Evolutionary conservation across 2,329 filamentous ascomycete species (phyloP).

Genomic region (Phaeosphaeria sp.): DNA sequence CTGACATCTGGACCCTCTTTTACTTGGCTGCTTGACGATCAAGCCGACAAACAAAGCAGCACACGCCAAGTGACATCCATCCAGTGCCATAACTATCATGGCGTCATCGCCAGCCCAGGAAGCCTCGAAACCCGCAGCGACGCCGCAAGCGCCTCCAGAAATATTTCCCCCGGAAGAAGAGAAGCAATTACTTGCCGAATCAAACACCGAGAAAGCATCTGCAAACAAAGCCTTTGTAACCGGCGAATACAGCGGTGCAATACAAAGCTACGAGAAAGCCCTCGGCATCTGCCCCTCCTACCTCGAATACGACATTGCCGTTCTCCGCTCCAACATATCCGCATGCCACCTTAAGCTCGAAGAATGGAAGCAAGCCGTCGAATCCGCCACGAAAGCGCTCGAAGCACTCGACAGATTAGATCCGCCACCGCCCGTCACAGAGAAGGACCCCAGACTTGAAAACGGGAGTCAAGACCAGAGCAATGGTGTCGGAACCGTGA

Average conservation of each 20-base stretch:
- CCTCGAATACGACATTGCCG: constrained; percentile 85
- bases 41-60: neutral
- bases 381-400: constrained; percentile 74
- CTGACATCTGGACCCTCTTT: neutral
- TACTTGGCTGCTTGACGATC: neutral
- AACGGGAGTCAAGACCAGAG: constrained; percentile 55
- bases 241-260: constrained; percentile 75
- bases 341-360: constrained; percentile 85
- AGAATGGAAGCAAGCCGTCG: constrained; percentile 84
- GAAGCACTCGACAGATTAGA: constrained; percentile 72
- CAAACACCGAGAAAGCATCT: constrained; percentile 72
- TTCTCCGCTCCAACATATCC: constrained; percentile 86
- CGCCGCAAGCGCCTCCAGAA: constrained; percentile 20
- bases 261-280: constrained; percentile 83
- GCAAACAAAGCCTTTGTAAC: constrained; percentile 82
- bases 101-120: constrained; percentile 7
- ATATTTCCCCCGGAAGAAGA: constrained; percentile 45
- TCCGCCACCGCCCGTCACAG: constrained; percentile 34
- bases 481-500: constrained; percentile 61
- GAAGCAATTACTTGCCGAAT: constrained; percentile 68
- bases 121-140: constrained; percentile 3
- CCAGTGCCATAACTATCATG: constrained; percentile 7
- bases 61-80: neutral
- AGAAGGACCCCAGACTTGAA: constrained; percentile 14
- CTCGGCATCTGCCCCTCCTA: constrained; percentile 80